phyloP scores from a whole-genome alignment of 78 protist genomes.

The Dictyostelium purpureum region DNA sequence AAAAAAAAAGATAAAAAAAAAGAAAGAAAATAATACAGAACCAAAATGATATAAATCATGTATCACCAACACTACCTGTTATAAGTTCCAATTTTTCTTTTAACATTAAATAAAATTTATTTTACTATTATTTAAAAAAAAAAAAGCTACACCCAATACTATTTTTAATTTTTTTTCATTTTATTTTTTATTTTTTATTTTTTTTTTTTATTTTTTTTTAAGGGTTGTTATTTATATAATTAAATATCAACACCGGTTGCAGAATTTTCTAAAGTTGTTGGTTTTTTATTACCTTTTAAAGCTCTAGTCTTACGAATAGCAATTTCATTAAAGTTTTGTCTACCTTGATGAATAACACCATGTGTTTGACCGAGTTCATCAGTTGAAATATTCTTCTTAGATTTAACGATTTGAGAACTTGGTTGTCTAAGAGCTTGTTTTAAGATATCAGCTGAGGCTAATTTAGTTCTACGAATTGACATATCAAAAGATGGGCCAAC shows the following conservation, averaged over 20 bases:
- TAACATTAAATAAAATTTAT: neutral
- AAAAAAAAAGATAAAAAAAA: neutral
- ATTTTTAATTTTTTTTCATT: neutral
- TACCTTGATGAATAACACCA: slow-evolving; percentile 4
- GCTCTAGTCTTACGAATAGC: slow-evolving; percentile 17
- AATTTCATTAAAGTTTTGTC: slow-evolving; percentile 3
- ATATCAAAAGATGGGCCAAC: slow-evolving; percentile 88
- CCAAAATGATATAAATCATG: neutral
- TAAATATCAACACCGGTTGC: slow-evolving; percentile 20
- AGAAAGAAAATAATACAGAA: neutral
- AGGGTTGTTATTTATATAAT: neutral
- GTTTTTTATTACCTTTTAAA: neutral
- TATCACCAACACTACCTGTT: too few species aligned
- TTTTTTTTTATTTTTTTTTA: neutral
- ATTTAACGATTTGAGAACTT: neutral
- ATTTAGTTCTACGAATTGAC: slow-evolving; percentile 61
- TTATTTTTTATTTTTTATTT: neutral
- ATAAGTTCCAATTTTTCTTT: neutral
- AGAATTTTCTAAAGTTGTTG: neutral
- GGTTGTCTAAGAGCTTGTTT: slow-evolving; percentile 27
- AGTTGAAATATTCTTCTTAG: neutral
- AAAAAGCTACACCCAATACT: neutral
- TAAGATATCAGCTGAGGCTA: slow-evolving; percentile 56
- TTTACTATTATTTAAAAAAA: neutral
- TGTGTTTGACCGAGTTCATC: neutral